Conservation (phyloP, 1,284 basidiomycete genomes). For the Hortiboletus rubellus region DNA sequence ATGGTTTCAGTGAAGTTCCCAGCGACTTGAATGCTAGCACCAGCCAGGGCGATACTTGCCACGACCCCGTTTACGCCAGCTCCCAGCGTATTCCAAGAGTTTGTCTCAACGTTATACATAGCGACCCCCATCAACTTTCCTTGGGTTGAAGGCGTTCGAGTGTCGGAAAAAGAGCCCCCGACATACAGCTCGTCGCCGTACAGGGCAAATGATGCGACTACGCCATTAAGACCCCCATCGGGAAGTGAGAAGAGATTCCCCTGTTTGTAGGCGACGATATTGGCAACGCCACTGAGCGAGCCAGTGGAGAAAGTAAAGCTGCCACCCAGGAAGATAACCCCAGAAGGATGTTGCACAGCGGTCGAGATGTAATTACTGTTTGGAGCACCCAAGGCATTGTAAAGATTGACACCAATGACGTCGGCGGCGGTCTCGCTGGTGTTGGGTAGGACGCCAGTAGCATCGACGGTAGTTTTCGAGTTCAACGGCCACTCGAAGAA, state of each 20-base stretch:
- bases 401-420: conserved; percentile 57
- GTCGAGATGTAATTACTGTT: conserved; percentile 47
- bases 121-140: conserved; percentile 67
- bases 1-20: conserved; percentile 74
- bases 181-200: conserved; percentile 71
- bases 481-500: conserved; percentile 78
- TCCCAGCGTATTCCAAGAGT: conserved; percentile 71
- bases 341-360: conserved; percentile 65
- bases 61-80: conserved; percentile 82
- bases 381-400: conserved; percentile 52
- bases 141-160: conserved; percentile 52
- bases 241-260: conserved; percentile 57
- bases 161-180: conserved; percentile 83
- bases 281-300: conserved; percentile 56
- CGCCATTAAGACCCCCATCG: conserved; percentile 70
- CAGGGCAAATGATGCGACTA: conserved; percentile 66
- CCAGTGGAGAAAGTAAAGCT: conserved; percentile 67
- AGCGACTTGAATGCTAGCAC: conserved; percentile 60
- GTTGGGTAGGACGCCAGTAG: conserved; percentile 63
- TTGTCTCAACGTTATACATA: conserved; percentile 68
- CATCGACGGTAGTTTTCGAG: conserved; percentile 47
- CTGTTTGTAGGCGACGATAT: conserved; percentile 72
- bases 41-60: conserved; percentile 53
- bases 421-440: conserved; percentile 74
- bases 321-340: conserved; percentile 75